A percentile compares a stretch with the other conserved stretches of the same genome.
These are phyloP conservation scores for Talaromyces liani DNA, from an alignment of 495 filamentous ascomycete species.

Conservation along the genomic window DNA sequence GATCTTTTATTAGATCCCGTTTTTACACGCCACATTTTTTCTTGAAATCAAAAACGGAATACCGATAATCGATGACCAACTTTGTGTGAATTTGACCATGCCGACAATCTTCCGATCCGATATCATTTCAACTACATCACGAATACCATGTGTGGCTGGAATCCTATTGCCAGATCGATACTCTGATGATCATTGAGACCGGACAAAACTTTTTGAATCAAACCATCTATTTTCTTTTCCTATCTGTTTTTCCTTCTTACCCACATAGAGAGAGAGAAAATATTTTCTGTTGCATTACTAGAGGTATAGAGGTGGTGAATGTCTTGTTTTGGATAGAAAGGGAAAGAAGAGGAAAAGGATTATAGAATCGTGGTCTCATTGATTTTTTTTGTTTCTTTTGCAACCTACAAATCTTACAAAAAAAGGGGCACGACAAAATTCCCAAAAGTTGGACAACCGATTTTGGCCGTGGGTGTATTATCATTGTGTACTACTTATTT, in stretches of 20 bases:
- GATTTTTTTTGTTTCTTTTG: conserved; percentile 2
- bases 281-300: background rate
- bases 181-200: background rate
- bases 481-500: conserved; percentile 10
- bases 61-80: background rate
- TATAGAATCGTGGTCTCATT: conserved; percentile 1
- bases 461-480: conserved; percentile 7
- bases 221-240: background rate
- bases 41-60: background rate
- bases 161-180: background rate
- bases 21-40: conserved; percentile 6
- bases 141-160: background rate
- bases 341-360: background rate
- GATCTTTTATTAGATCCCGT: background rate
- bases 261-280: conserved; percentile 1
- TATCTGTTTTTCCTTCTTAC: background rate
- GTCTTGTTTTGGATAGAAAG: background rate
- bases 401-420: background rate
- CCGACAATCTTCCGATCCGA: background rate
- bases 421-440: conserved; percentile 6
- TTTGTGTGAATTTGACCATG: background rate
- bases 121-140: background rate
- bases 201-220: background rate
- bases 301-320: conserved; percentile 5
- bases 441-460: conserved; percentile 1